Evolutionary conservation across 768 basidiomycete species (phyloP).

Genomic region (Macrolepiota albuminosa): DNA sequence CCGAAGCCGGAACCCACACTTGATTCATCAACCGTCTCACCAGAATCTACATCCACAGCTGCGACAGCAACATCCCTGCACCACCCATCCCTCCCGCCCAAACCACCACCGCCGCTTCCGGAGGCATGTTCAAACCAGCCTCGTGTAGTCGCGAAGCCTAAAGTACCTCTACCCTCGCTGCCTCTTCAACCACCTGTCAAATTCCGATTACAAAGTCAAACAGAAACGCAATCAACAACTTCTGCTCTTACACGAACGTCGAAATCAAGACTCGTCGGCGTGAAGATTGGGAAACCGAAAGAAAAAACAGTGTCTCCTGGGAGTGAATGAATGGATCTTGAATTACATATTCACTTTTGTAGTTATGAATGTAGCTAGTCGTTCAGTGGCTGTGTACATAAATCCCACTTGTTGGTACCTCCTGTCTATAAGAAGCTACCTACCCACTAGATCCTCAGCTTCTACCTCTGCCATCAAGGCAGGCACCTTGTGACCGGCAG

Average conservation of each 20-base stretch:
- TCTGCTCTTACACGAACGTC: conserved; percentile 6
- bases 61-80: conserved; percentile 11
- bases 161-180: conserved; percentile 19
- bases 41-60: conserved; percentile 1
- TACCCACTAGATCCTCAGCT: not conserved
- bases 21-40: conserved; percentile 5
- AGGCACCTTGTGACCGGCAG: conserved; percentile 6
- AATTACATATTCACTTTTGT: not conserved
- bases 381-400: not conserved
- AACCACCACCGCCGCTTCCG: conserved; percentile 31
- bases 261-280: conserved; percentile 30
- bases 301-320: conserved; percentile 16
- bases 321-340: not conserved
- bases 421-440: not conserved
- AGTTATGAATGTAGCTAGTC: not conserved
- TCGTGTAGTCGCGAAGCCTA: conserved; percentile 13
- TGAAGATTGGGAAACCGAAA: conserved; percentile 35
- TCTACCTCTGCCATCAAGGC: not conserved
- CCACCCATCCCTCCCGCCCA: conserved; percentile 39
- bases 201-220: conserved; percentile 7
- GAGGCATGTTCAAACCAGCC: conserved; percentile 10
- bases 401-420: not conserved
- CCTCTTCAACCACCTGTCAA: conserved; percentile 17
- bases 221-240: conserved; percentile 4
- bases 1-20: conserved; percentile 18